Base-by-base conservation (phyloP, 2,329 filamentous ascomycete genomes). In the Diplodia sapinea region DNA sequence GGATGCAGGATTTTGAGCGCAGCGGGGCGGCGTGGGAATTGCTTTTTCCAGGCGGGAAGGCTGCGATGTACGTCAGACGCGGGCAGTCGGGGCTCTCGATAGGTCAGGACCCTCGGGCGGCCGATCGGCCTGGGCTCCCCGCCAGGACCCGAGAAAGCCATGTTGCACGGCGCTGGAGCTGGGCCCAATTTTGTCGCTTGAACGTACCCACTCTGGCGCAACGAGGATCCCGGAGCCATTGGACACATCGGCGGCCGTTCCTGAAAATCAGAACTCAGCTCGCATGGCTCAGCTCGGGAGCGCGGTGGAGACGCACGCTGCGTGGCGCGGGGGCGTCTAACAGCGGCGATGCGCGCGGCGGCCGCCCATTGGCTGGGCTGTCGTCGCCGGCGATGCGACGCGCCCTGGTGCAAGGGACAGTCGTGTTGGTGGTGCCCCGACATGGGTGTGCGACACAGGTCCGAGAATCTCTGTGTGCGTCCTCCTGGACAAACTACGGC, bases 211-310 rank as follows among this genome's bases (percentile, higher is more conserved):
- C 59, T 38, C 59, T 62, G 40, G 59, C 59, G 57, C 57, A 62
- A 62, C 57, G 57, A 43, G 57, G 57, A 62, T 62, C 57, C 31
- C 40, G 57, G 57, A 43, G 57, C 57, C 57, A 62, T 29, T 49
- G 57, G 57, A 43, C 57, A 47, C 59, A 63, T 63, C n/a, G 59
- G 59, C 59, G 59, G 47, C 29, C 43, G 59, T 63, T 63, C 59
- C 59, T 63, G 59, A 63, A 63, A 63, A 63, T 63, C 59, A 23
- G 43, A n/a, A 31, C 43, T 38, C 43, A 50, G 59, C 59, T 63
- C 59, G 59, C 47, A 50, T 33, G 59, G 43, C 59, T 51, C 43
- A 50, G 43, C 47, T 50, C 59, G 59, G 57, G 11, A 61, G 57
- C 57, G 57, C 6, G 57, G 57, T 62, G 57, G 57, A 62, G 57